These are phyloP conservation scores for Westerdykella aurantiaca DNA, from an alignment of 2,329 filamentous ascomycete genomes.

Conservation along the genomic window DNA sequence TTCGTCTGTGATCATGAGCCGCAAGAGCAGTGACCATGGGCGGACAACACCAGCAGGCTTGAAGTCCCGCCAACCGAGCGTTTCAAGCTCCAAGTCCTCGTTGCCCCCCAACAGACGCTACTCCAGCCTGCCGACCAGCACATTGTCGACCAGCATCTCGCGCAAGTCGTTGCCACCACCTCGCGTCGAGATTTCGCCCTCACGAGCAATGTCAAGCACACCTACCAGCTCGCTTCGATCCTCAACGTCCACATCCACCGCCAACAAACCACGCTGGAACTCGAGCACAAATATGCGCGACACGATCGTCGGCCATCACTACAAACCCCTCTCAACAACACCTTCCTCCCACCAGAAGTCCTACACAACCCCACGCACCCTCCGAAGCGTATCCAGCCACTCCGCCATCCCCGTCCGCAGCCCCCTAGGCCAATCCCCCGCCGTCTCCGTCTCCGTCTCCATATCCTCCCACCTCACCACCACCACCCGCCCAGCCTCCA, in stretches of 20 bases:
- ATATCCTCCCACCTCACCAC: conserved; percentile 4
- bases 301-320: conserved; percentile 36
- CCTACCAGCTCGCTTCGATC: conserved; percentile 20
- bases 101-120: conserved; percentile 42
- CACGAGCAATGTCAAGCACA: conserved; percentile 23
- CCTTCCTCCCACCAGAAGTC: conserved; percentile 29
- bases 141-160: conserved; percentile 9
- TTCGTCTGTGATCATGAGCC: conserved; percentile 57
- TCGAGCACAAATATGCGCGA: conserved; percentile 34
- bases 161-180: conserved; percentile 22
- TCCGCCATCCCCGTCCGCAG: conserved; percentile 34
- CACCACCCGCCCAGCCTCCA: conserved; percentile 20
- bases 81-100: conserved; percentile 39
- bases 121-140: conserved; percentile 43
- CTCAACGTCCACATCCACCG: conserved; percentile 20
- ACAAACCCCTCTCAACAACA: conserved; percentile 33
- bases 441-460: conserved; percentile 22
- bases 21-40: conserved; percentile 45
- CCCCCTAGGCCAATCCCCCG: conserved; percentile 25
- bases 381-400: conserved; percentile 27
- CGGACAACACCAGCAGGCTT: conserved; percentile 42
- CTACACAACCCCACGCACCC: conserved; percentile 11
- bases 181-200: conserved; percentile 15
- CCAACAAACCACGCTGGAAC: conserved; percentile 37
- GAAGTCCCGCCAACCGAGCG: conserved; percentile 45